These are phyloP conservation scores for Hirsutella rhossiliensis DNA, from an alignment of 2,329 filamentous ascomycete genomes.

Conservation along the genomic window DNA sequence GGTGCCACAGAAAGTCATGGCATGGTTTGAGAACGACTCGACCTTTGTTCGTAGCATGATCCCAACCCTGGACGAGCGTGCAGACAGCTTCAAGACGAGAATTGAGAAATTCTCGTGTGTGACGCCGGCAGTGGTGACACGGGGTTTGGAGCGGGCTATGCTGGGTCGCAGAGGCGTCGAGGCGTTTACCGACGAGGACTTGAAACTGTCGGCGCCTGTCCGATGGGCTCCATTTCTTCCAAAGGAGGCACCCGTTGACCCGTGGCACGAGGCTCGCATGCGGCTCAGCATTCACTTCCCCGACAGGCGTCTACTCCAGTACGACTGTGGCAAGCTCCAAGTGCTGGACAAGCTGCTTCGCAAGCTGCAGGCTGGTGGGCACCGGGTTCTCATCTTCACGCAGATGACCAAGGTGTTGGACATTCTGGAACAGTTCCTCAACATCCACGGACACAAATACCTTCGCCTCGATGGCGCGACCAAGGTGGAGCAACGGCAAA, in stretches of 20 bases:
- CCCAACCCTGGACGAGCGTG: slow-evolving; percentile 62
- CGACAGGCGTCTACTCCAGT: slow-evolving; percentile 90
- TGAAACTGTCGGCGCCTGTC: slow-evolving; percentile 44
- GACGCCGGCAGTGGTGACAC: slow-evolving; percentile 76
- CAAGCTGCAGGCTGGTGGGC: slow-evolving; percentile 75
- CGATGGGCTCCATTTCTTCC: slow-evolving; percentile 45
- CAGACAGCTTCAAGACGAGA: slow-evolving; percentile 57
- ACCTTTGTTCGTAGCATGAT: slow-evolving; percentile 53
- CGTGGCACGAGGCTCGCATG: slow-evolving; percentile 90
- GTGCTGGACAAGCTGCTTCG: slow-evolving; percentile 77
- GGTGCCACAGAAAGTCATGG: slow-evolving; percentile 49
- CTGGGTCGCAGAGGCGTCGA: slow-evolving; percentile 49
- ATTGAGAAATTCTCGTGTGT: slow-evolving; percentile 87
- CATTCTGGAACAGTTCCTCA: slow-evolving; percentile 93
- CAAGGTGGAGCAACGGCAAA: slow-evolving; percentile 89
- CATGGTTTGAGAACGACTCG: slow-evolving; percentile 66
- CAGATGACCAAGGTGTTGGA: slow-evolving; percentile 99
- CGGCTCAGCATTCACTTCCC: slow-evolving; percentile 92
- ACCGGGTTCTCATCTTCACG: slow-evolving; percentile 94
- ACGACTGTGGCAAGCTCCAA: slow-evolving; percentile 95
- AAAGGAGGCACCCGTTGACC: slow-evolving; percentile 51
- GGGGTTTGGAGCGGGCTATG: slow-evolving; percentile 58
- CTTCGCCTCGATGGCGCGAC: slow-evolving; percentile 92
- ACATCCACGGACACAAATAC: slow-evolving; percentile 96
- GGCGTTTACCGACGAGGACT: slow-evolving; percentile 42